Conservation (phyloP, 208 protist species). For the Trypanosoma cruzi region DNA sequence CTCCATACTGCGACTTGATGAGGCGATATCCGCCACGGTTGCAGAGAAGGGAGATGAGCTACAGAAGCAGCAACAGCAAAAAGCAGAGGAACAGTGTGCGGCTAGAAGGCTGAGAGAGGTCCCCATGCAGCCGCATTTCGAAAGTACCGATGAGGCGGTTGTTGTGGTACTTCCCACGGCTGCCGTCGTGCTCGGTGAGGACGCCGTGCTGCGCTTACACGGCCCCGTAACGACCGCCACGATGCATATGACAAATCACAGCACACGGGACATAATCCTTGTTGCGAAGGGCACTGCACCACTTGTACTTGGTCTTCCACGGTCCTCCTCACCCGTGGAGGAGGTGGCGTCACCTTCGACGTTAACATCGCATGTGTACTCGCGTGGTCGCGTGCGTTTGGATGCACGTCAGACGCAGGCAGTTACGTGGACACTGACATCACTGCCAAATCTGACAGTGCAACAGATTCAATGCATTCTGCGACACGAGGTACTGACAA, state of each 20-base stretch:
- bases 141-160: background rate
- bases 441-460: constrained; percentile 38
- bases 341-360: background rate
- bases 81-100: background rate
- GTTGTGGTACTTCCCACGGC: constrained; percentile 35
- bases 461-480: constrained; percentile 41
- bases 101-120: background rate
- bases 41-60: background rate
- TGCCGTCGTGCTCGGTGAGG: constrained; percentile 41
- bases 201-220: constrained; percentile 36
- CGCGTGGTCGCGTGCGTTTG: constrained; percentile 46
- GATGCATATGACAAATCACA: constrained; percentile 42
- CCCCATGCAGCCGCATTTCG: background rate
- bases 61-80: background rate
- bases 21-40: constrained; percentile 36
- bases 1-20: constrained; percentile 50
- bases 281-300: constrained; percentile 39
- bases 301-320: constrained; percentile 34
- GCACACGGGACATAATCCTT: constrained; percentile 44
- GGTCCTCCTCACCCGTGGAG: constrained; percentile 6
- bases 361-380: constrained; percentile 17
- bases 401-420: constrained; percentile 44
- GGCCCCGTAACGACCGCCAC: constrained; percentile 25
- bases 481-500: constrained; percentile 46
- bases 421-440: constrained; percentile 51